Evolutionary conservation across 768 basidiomycete species (phyloP).

Genomic region (Xerocomellus dryophilus): DNA sequence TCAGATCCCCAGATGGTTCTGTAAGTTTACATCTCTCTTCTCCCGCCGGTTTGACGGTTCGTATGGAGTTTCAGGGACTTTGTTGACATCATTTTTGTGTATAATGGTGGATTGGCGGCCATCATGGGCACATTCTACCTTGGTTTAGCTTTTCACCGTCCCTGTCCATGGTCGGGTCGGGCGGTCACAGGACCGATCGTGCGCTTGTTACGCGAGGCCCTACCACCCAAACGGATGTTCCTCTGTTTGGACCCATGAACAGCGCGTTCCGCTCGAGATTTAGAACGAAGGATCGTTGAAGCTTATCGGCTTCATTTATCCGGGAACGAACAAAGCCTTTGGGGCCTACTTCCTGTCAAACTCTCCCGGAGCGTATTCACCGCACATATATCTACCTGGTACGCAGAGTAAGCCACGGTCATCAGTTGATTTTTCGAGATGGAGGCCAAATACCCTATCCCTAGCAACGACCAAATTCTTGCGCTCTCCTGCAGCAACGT

Average conservation of each 20-base stretch:
- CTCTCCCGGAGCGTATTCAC: conserved; percentile 6
- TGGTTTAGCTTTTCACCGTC: conserved; percentile 18
- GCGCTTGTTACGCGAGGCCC: conserved; percentile 21
- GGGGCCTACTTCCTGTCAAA: conserved; percentile 16
- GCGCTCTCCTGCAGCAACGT: conserved; percentile 65
- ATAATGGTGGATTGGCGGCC: conserved; percentile 19
- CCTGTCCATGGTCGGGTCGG: conserved; percentile 13
- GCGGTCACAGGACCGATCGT: conserved; percentile 12
- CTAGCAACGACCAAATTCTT: conserved; percentile 46
- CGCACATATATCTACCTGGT: conserved; percentile 25
- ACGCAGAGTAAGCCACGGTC: conserved; percentile 17
- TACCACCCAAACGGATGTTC: conserved; percentile 12
- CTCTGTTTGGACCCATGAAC: conserved; percentile 13
- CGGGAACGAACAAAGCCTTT: conserved; percentile 16
- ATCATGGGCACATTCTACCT: conserved; percentile 23
- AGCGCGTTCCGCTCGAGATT: conserved; percentile 13
- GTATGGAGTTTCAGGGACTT: conserved; percentile 22
- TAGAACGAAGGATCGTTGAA: conserved; percentile 21
- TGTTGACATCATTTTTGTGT: conserved; percentile 20
- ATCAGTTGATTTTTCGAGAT: conserved; percentile 21
- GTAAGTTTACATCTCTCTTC: conserved; percentile 19
- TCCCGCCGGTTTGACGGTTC: conserved; percentile 24
- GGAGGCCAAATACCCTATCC: conserved; percentile 34
- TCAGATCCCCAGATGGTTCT: conserved; percentile 22
- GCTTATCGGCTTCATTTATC: conserved; percentile 27